A percentile compares a stretch with the other conserved stretches of the same genome.
These are phyloP conservation scores for Saturnispora ahearnii DNA, from an alignment of 805 yeast genomes.

Conservation along the genomic window DNA sequence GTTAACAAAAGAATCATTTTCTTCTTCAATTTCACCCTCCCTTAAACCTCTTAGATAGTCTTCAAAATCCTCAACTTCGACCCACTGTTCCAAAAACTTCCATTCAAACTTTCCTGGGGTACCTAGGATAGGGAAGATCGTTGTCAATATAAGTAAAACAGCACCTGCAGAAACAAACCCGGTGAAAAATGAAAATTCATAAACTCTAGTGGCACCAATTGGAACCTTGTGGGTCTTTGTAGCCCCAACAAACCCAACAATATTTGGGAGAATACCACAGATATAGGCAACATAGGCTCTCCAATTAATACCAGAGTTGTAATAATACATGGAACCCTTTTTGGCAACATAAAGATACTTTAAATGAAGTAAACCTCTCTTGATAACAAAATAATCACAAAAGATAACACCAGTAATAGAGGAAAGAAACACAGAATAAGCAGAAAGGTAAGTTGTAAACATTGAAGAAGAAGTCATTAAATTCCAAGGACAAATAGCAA, in stretches of 20 bases:
- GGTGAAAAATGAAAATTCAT: slow-evolving; percentile 64
- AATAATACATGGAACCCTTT: slow-evolving; percentile 44
- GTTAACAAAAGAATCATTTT: neutral
- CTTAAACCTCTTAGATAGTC: slow-evolving; percentile 19
- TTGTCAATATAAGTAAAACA: slow-evolving; percentile 45
- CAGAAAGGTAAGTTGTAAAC: slow-evolving; percentile 72
- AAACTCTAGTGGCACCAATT: slow-evolving; percentile 64
- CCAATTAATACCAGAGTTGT: slow-evolving; percentile 68
- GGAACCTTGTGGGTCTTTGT: slow-evolving; percentile 65
- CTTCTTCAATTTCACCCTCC: neutral
- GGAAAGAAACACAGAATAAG: slow-evolving; percentile 75
- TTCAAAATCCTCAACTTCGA: slow-evolving; percentile 56
- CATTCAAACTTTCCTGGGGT: slow-evolving; percentile 38
- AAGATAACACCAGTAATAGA: slow-evolving; percentile 73
- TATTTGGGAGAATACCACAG: slow-evolving; percentile 73
- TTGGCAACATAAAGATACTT: slow-evolving; percentile 53
- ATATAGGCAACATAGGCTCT: slow-evolving; percentile 75
- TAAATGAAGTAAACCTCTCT: slow-evolving; percentile 61
- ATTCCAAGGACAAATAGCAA: slow-evolving; percentile 78
- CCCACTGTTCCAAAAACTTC: slow-evolving; percentile 57
- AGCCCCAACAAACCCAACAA: slow-evolving; percentile 83
- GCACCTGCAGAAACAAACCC: slow-evolving; percentile 58
- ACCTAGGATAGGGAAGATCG: slow-evolving; percentile 42
- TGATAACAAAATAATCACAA: slow-evolving; percentile 60
- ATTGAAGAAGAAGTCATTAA: slow-evolving; percentile 57